These are phyloP conservation scores for Russula sp. DNA, from an alignment of 768 basidiomycete species.

Conservation along the genomic window DNA sequence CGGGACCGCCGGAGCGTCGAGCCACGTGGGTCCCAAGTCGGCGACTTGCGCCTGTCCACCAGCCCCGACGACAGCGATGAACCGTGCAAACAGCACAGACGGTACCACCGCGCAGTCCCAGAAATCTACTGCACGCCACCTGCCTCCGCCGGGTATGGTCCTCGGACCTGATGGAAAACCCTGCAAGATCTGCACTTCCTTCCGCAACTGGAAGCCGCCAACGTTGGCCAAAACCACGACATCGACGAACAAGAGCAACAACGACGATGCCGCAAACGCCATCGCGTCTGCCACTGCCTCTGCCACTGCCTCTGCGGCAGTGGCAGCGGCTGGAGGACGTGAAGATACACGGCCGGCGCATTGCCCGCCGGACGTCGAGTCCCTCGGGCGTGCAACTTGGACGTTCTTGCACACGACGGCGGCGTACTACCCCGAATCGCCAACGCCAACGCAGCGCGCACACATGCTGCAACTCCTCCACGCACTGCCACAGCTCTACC, in stretches of 20 bases:
- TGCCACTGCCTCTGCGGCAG: conserved; percentile 26
- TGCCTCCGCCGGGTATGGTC: conserved; percentile 81
- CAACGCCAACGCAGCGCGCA: conserved; percentile 66
- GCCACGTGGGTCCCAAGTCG: neutral
- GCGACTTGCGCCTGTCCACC: too few species aligned
- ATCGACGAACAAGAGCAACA: conserved; percentile 11
- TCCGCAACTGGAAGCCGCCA: conserved; percentile 58
- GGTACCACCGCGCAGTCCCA: neutral
- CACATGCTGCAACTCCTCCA: conserved; percentile 80
- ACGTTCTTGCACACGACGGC: conserved; percentile 94
- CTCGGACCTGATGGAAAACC: conserved; percentile 92
- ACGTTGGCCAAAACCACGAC: conserved; percentile 30
- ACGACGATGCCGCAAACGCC: conserved; percentile 32
- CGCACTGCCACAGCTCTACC: conserved; percentile 79
- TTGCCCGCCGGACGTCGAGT: conserved; percentile 88
- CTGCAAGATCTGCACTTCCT: conserved; percentile 87
- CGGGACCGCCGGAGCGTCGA: neutral
- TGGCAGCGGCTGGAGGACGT: conserved; percentile 23
- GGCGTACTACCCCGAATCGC: conserved; percentile 87
- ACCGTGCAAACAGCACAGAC: neutral
- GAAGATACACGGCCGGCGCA: conserved; percentile 44
- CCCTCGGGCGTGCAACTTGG: conserved; percentile 91
- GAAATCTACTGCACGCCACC: conserved; percentile 10
- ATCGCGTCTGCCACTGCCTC: conserved; percentile 32
- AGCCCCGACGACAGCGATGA: neutral